Evolutionary conservation across 208 protist genomes (phyloP), one percentile per base, ranked within the genome.

Genomic region (Trichomonas tenax): DNA sequence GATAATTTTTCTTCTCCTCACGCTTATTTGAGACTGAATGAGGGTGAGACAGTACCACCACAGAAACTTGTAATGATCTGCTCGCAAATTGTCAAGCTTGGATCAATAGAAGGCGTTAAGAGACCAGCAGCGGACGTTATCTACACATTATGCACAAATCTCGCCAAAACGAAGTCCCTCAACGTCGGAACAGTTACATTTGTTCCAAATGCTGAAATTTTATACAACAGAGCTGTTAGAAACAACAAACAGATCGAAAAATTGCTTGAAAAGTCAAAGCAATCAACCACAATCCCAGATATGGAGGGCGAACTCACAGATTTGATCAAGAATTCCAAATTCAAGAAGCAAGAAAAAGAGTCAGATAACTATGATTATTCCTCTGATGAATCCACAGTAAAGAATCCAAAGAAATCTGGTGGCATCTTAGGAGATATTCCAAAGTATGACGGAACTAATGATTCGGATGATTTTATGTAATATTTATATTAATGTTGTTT

Each of bases 51-150:
- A 93, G 86, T 44, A 23, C 86, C 86, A 2, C 44, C 86, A 44
- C 86, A 23, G 44, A 93, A 41, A 4, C 44, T 93, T 9, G 31
- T 93, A 14, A 21, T 34, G 31, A 0, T 93, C 0, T 93, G 86
- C 45, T 48, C 86, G 1, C 86, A 93, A 26, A 93, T 93, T 51
- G 86, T 93, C 6, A 93, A 93, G 44, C 41, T 48, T 51, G 86
- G 86, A 17, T 93, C 86, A 51, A 93, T 93, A 34, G 86, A 93
- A 93, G 86, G 86, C 44, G 86, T 93, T 6, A 93, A 93, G 36
- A 23, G 86, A 48, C 86, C 86, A 58, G 40, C 86, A 17, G 44
- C 45, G n/a, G 86, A 93, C 51, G 86, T 93, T 38, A 93, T 93
- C 17, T 93, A 93, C 46, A 93, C 86, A 58, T 58, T 44, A 2